These are phyloP conservation scores for Saccharomycopsis crataegensis DNA, from an alignment of 1,139 yeast species.

Conservation along the genomic window DNA sequence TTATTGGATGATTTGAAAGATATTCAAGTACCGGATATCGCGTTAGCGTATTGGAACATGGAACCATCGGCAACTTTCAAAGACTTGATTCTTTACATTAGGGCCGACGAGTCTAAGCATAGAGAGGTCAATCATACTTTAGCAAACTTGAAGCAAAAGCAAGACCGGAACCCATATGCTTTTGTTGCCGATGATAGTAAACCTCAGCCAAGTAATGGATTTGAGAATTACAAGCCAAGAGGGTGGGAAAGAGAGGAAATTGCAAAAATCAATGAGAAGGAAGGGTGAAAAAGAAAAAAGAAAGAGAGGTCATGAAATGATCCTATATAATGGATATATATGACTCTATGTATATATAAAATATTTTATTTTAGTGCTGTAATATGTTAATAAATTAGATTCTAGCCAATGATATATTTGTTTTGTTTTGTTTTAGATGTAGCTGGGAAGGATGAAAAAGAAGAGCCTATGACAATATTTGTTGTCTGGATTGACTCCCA, in stretches of 20 bases:
- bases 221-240: constrained; percentile 38
- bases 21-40: constrained; percentile 46
- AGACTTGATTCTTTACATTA: constrained; percentile 51
- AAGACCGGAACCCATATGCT: constrained; percentile 66
- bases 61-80: constrained; percentile 44
- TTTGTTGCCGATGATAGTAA: constrained; percentile 33
- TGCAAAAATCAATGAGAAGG: constrained; percentile 11
- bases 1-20: constrained; percentile 43
- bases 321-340: too few species aligned
- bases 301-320: too few species aligned
- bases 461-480: too few species aligned
- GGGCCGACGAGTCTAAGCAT: constrained; percentile 69
- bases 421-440: too few species aligned
- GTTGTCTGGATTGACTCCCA: too few species aligned
- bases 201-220: constrained; percentile 52
- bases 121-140: constrained; percentile 72
- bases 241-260: constrained; percentile 57
- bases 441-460: too few species aligned
- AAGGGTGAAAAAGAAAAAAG: background rate
- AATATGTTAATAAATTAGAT: too few species aligned
- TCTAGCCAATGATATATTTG: too few species aligned
- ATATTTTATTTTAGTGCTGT: too few species aligned
- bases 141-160: constrained; percentile 48
- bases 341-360: too few species aligned
- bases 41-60: constrained; percentile 57